These are phyloP conservation scores for Cryptosporidium parvum DNA, from an alignment of 169 alveolate genomes.

Conservation along the genomic window DNA sequence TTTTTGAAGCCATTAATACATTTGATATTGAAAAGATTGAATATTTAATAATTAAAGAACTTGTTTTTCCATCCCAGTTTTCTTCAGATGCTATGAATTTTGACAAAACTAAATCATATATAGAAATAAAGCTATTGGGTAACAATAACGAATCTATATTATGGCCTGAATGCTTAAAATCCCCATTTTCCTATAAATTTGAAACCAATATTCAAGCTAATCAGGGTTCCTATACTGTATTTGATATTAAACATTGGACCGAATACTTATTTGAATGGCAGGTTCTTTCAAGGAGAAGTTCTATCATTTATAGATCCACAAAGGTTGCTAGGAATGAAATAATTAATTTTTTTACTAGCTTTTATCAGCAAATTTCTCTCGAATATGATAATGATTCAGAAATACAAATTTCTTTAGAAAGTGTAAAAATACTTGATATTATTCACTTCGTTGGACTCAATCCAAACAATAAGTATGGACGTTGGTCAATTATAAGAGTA, in stretches of 20 bases:
- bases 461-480: slow-evolving; percentile 44
- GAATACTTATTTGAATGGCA: slow-evolving; percentile 26
- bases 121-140: slow-evolving; percentile 6
- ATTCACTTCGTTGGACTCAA: slow-evolving; percentile 35
- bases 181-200: slow-evolving; percentile 8
- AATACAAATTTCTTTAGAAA: slow-evolving; percentile 26
- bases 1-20: not conserved
- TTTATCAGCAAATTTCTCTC: not conserved
- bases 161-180: slow-evolving; percentile 17
- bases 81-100: slow-evolving; percentile 10
- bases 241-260: slow-evolving; percentile 47
- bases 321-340: not conserved
- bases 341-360: not conserved
- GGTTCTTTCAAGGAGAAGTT: not conserved
- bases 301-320: slow-evolving; percentile 18
- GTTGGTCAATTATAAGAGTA: slow-evolving; percentile 46
- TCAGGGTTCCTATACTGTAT: not conserved
- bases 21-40: not conserved
- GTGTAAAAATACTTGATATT: slow-evolving; percentile 51
- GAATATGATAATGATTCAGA: not conserved
- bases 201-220: not conserved
- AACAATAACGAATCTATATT: slow-evolving; percentile 8
- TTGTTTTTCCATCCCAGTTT: not conserved
- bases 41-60: slow-evolving; percentile 10
- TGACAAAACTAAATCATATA: not conserved